Base-by-base conservation (phyloP, 2,329 filamentous ascomycete species). In the Botrytis elliptica region DNA sequence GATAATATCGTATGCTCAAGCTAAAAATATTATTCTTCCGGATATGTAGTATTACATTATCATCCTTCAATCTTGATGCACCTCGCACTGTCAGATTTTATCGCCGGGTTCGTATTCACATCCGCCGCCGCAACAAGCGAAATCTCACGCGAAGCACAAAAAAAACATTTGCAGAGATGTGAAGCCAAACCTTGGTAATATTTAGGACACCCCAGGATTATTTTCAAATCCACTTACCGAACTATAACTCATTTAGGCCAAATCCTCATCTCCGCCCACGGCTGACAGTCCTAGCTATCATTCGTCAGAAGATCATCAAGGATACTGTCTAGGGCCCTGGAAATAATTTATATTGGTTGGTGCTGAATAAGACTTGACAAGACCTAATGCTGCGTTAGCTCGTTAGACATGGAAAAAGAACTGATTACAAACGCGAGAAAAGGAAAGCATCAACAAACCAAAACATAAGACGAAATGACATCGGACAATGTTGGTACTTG, bases 291-390 rank as follows among this genome's bases (percentile, higher is more conserved):
- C 62, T 52, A n/a, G 38, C 42, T 57, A 40, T 33, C 33, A 66
- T 64, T 42, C 60, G 33, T 59, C 59, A 38, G 52, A 70, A 73
- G 63, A 63, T 69, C 49, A 65, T 36, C 71, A 65, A 52, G 71
- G 71, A 55, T 72, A 18, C 33, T 44, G 42, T 44, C 49, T 42
- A 52, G 44, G 33, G 52, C 49, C 66, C 52, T 71, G 40, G 25
- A 40, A 38, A 40, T 4, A 65, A 64, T 12, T 59, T 49, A 38
- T 46, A 66, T 74, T 74, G 57, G 63, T 74, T 74, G 57, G 63
- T 74, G 76, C 75, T 78, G 75, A 78, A 76, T 79, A 77, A 79
- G 73, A 64, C 64, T 66, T 78, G 71, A 78, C 75, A 77, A 74
- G 74, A 38, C 62, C n/a, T 55, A n/a, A 40, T 67, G 33, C 44